Evolutionary conservation across 495 filamentous ascomycete species (phyloP).

Genomic region (Clohesyomyces aquaticus): DNA sequence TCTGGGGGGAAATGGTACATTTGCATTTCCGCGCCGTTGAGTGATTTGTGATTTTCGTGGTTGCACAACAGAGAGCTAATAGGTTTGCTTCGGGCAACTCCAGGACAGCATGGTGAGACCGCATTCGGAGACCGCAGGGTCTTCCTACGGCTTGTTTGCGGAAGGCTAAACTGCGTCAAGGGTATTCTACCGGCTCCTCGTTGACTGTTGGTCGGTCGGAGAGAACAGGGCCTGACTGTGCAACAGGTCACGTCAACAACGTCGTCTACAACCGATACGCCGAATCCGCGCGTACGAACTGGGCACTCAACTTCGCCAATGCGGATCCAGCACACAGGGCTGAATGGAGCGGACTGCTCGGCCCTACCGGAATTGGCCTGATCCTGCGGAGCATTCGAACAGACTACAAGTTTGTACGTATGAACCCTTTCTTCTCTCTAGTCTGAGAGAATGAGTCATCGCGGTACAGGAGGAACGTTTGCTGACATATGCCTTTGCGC

Average conservation of each 20-base stretch:
- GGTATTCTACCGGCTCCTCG: constrained; percentile 25
- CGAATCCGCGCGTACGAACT: constrained; percentile 82
- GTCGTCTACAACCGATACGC: constrained; percentile 83
- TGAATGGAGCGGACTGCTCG: constrained; percentile 73
- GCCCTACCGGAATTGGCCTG: constrained; percentile 67
- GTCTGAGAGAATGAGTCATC: neutral
- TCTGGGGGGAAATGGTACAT: constrained; percentile 88
- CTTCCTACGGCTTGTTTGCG: constrained; percentile 7
- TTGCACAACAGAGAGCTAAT: constrained; percentile 29
- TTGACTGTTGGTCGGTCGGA: neutral
- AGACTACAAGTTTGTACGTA: constrained; percentile 89
- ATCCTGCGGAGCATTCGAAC: constrained; percentile 81
- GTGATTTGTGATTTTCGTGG: constrained; percentile 19
- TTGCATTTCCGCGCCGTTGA: neutral
- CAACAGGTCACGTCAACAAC: constrained; percentile 82
- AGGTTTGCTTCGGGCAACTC: constrained; percentile 14
- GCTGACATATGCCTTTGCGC: constrained; percentile 1
- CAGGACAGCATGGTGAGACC: constrained; percentile 63
- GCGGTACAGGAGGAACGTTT: neutral
- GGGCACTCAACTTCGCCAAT: constrained; percentile 74
- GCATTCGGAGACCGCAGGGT: constrained; percentile 13
- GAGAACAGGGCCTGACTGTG: constrained; percentile 16
- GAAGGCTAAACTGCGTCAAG: constrained; percentile 37
- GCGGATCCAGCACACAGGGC: constrained; percentile 66
- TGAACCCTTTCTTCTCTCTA: constrained; percentile 14